These are phyloP conservation scores for Ophiostoma populinum DNA, from an alignment of 2,329 filamentous ascomycete genomes.

Conservation along the genomic window DNA sequence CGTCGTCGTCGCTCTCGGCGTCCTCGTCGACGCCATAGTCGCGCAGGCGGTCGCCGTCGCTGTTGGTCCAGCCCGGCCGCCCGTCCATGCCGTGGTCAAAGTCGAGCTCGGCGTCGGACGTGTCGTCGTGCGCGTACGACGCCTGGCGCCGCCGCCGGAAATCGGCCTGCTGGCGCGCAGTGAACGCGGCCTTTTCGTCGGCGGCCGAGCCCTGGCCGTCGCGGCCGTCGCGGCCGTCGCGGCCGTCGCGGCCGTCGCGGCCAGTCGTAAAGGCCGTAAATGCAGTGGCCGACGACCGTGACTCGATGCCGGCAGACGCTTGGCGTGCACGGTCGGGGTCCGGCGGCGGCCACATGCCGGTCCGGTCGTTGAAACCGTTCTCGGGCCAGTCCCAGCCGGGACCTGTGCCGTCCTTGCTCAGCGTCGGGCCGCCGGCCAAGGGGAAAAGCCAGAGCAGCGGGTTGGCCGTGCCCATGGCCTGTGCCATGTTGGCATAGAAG, in stretches of 20 bases:
- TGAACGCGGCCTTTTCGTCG: conserved; percentile 31
- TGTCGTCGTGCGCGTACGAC: conserved; percentile 1
- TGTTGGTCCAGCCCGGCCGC: conserved; percentile 51
- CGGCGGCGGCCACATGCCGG: conserved; percentile 43
- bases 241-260: too few relatives aligned
- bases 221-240: too few relatives aligned
- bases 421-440: conserved; percentile 33
- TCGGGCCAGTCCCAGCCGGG: conserved; percentile 48
- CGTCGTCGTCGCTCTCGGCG: conserved; percentile 34
- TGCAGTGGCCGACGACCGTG: too few relatives aligned
- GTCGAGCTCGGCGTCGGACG: conserved; percentile 9
- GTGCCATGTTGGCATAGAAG: conserved; percentile 53
- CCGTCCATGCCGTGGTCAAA: conserved; percentile 22
- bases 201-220: conserved; percentile 21
- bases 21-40: conserved; percentile 74
- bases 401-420: conserved; percentile 20
- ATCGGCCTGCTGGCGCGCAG: conserved; percentile 30
- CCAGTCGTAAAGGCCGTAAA: neutral
- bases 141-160: conserved; percentile 19
- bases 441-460: conserved; percentile 53
- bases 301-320: conserved; percentile 12
- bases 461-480: conserved; percentile 58
- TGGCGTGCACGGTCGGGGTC: conserved; percentile 43
- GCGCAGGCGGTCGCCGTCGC: conserved; percentile 54
- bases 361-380: conserved; percentile 56